A percentile compares a stretch with the other conserved stretches of the same genome.
These are phyloP conservation scores for Eutrema yunnanense DNA, from an alignment of 345 rosid genomes.

Conservation along the genomic window DNA sequence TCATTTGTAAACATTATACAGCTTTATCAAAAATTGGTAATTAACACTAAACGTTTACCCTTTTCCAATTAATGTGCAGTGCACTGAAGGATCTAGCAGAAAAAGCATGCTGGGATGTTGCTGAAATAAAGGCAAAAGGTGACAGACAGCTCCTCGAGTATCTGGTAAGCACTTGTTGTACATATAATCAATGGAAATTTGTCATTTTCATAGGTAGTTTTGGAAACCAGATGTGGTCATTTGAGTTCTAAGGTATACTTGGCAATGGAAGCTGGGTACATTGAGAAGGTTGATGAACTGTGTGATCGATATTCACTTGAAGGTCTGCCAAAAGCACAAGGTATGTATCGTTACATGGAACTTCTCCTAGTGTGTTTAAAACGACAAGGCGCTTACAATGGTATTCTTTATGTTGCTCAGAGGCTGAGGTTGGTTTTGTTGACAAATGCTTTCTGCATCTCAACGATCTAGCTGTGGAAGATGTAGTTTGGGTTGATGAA, in stretches of 20 bases:
- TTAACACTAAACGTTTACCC: neutral
- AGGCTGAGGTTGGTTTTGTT: slow-evolving; percentile 38
- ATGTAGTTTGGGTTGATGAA: slow-evolving; percentile 74
- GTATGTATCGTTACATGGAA: neutral
- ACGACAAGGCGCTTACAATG: slow-evolving; percentile 4
- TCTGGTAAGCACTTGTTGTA: slow-evolving; percentile 44
- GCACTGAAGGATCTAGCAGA: slow-evolving; percentile 72
- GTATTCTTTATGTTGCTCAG: slow-evolving; percentile 33
- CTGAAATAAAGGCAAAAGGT: slow-evolving; percentile 70
- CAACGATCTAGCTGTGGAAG: slow-evolving; percentile 57
- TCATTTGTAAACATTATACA: neutral
- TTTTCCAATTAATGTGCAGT: slow-evolving; percentile 33
- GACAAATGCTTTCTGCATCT: slow-evolving; percentile 50
- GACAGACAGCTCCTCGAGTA: slow-evolving; percentile 64
- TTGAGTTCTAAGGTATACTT: slow-evolving; percentile 57
- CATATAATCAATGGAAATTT: neutral
- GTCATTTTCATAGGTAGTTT: neutral
- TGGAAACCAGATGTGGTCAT: neutral
- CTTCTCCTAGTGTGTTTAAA: neutral
- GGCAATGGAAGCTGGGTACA: slow-evolving; percentile 98
- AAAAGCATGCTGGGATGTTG: slow-evolving; percentile 92
- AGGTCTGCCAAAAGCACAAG: slow-evolving; percentile 49
- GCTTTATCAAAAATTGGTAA: neutral
- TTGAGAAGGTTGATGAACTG: slow-evolving; percentile 89
- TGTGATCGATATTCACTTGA: slow-evolving; percentile 72